Evolutionary conservation across 257 asterid species (phyloP), one percentile per base, ranked within the genome.

Genomic region (Capsicum baccatum): DNA sequence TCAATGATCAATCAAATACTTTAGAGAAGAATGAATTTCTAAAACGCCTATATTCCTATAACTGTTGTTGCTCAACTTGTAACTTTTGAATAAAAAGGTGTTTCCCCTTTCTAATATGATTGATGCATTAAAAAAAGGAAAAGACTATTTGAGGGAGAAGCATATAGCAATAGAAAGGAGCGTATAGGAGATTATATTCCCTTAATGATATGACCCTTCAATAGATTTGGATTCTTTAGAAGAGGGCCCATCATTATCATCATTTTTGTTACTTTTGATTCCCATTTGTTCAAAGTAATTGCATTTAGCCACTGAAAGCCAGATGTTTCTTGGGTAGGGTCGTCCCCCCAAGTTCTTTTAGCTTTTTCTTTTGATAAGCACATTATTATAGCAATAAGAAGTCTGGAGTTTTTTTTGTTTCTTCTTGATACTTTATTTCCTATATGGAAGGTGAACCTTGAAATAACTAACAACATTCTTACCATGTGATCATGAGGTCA

Each of bases 161-260:
- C 68, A 80, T 37, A 42, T 59, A 60, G 6, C 7, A 80, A 60
- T 19, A 60, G 21, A 26, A 74, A 74, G 62, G 50, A 74, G 16
- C 17, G n/a, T 74, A 74, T 52, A 4, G 63, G 48, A 14, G 47
- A 76, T 13, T 76, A 54, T 52, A 76, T 54, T 76, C 64, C 81
- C 81, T 21, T 48, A 7, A 69, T 16, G 64, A 54, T 62, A 44
- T 69, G 74, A 81, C 59, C 84, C 84, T 59, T 58, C 62, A 81
- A 14, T 0, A 81, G 84, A 81, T 81, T 81, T 81, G 84, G 76
- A 63, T 81, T 81, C 84, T 81, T 81, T 81, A 59, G 59, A 11
- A 52, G 59, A 47, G 84, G 84, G 21, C 60, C 76, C 84, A 44
- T 62, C 3, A 60, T 60, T 17, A 9, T 80, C 47, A 62, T 21